Conservation (phyloP, 2,329 filamentous ascomycete species). For the Chalaropsis ovoidea region DNA sequence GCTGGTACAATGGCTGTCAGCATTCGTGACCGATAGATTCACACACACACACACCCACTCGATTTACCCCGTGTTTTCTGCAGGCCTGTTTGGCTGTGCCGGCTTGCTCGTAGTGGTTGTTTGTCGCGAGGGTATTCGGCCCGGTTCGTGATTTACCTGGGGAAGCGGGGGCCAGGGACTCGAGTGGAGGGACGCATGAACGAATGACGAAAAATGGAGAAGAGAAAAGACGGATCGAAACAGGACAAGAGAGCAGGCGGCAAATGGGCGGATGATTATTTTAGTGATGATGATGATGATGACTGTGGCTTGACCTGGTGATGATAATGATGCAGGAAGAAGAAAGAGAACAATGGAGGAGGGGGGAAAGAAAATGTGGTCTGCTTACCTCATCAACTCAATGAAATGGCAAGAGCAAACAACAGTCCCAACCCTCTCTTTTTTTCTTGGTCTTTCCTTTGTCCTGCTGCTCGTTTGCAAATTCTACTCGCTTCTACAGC, state of each 20-base stretch:
- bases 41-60: background rate
- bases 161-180: constrained; percentile 20
- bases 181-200: background rate
- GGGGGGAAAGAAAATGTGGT: background rate
- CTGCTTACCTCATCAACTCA: background rate
- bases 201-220: background rate
- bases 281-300: constrained; percentile 13
- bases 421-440: background rate
- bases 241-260: background rate
- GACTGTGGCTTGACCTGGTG: constrained; percentile 7
- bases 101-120: constrained; percentile 4
- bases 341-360: background rate
- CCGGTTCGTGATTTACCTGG: constrained; percentile 22
- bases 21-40: background rate
- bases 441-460: background rate
- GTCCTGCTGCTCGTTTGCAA: background rate
- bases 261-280: background rate
- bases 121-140: constrained; percentile 22
- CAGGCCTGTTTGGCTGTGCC: too few species aligned
- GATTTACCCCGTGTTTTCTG: constrained; percentile 22
- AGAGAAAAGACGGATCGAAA: constrained; percentile 9
- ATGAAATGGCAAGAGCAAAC: background rate
- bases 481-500: background rate
- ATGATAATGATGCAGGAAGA: background rate
- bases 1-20: too few species aligned